A percentile compares a stretch with the other conserved stretches of the same genome.
Evolutionary conservation across 768 basidiomycete genomes (phyloP).

Genomic region (Boletellus sp.): DNA sequence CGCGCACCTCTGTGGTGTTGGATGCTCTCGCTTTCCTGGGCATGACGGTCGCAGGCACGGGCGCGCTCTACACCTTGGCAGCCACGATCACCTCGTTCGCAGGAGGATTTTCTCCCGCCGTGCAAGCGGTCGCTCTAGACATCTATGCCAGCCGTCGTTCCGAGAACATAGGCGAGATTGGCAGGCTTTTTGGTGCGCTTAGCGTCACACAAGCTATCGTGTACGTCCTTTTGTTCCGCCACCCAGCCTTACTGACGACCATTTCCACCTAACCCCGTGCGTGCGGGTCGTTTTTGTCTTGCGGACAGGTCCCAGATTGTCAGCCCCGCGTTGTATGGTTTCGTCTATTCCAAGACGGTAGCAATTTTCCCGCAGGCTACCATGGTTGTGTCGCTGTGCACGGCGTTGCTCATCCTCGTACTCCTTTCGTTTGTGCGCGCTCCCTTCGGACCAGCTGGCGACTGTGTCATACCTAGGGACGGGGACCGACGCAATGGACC

Average conservation of each 20-base stretch:
- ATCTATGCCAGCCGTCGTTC: conserved; percentile 54
- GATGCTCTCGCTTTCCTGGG: conserved; percentile 50
- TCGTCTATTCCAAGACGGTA: conserved; percentile 69
- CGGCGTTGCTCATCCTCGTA: conserved; percentile 40
- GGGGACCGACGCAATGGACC: conserved; percentile 1
- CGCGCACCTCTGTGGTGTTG: conserved; percentile 56
- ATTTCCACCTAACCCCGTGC: not conserved
- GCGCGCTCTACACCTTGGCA: conserved; percentile 49
- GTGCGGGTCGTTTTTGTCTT: not conserved
- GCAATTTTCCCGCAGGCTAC: conserved; percentile 64
- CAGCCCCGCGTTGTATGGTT: conserved; percentile 69
- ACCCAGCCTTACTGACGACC: not conserved
- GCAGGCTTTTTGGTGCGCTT: conserved; percentile 76
- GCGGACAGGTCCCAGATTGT: conserved; percentile 56
- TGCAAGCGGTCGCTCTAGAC: conserved; percentile 69
- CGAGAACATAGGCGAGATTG: conserved; percentile 47
- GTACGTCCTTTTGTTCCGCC: conserved; percentile 31
- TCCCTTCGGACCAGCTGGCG: conserved; percentile 8
- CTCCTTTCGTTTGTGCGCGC: conserved; percentile 48
- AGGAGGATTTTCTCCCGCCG: conserved; percentile 59
- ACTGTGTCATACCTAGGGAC: not conserved
- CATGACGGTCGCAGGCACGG: conserved; percentile 46
- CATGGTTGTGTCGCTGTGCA: conserved; percentile 52
- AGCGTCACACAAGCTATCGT: conserved; percentile 70
- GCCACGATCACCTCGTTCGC: conserved; percentile 55